Percentiles rank a stretch among this genome's conserved stretches.
These are phyloP conservation scores for Xylaria arbuscula DNA, from an alignment of 2,329 filamentous ascomycete species.

Conservation along the genomic window DNA sequence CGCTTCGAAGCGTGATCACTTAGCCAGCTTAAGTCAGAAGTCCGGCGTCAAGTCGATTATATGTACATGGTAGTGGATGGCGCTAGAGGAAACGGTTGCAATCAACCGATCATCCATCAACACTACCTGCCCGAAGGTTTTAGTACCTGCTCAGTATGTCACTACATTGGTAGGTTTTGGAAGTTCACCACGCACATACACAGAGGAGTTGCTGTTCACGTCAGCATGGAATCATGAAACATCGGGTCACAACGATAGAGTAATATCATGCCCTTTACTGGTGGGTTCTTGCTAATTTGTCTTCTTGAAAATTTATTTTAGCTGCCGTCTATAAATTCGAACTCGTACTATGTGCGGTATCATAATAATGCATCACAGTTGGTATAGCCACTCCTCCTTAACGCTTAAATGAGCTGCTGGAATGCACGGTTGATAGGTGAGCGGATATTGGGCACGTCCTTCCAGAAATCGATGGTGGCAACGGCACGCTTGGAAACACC, in stretches of 20 bases:
- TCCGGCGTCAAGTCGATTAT: not conserved
- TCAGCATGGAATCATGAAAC: not conserved
- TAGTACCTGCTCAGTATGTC: not conserved
- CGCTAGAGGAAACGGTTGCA: not conserved
- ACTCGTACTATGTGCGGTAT: slow-evolving; percentile 39
- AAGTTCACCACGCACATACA: not conserved
- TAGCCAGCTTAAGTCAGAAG: not conserved
- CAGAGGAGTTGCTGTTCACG: not conserved
- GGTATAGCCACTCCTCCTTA: slow-evolving; percentile 33
- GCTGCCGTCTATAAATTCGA: slow-evolving; percentile 45
- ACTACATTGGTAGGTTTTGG: not conserved
- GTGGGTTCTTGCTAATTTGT: not conserved
- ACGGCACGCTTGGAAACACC: slow-evolving; percentile 94
- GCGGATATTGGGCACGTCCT: slow-evolving; percentile 88
- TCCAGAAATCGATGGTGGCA: slow-evolving; percentile 96
- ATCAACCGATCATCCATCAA: not conserved
- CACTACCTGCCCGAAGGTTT: not conserved
- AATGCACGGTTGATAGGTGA: slow-evolving; percentile 98
- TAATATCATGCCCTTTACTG: not conserved
- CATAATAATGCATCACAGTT: slow-evolving; percentile 23
- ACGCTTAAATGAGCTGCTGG: slow-evolving; percentile 86
- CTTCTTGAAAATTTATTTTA: slow-evolving; percentile 40
- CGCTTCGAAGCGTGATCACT: not conserved
- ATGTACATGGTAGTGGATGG: not conserved
- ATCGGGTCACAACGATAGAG: not conserved